Base-by-base conservation (phyloP, 257 asterid species). In the Solanum pennellii region DNA sequence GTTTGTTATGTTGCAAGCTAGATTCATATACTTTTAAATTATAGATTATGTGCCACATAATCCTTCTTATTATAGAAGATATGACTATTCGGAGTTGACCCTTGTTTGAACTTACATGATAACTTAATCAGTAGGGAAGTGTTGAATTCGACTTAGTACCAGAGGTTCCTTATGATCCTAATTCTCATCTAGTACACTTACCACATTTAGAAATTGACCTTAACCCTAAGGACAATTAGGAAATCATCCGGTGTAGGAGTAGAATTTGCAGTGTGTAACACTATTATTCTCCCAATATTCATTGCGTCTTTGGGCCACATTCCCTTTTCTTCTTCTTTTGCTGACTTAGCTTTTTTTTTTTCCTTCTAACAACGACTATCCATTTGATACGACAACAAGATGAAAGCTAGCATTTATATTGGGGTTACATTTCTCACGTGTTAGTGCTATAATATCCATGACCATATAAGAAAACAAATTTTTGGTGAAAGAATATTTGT, bases 381-480 rank as follows among this genome's bases (percentile, higher is more conserved):
- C 7, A 35, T 35, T 35, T 35, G 39, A 35, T 35, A 35, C 39
- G 39, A 35, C 39, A 35, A 6, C 39, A 37, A 37, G 39, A 37
- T 37, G 39, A 37, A 37, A 37, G 39, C 39, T 6, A 37, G 39
- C 7, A 37, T 69, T 15, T 14, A n/a, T 12, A 75, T n/a, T 75
- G 11, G 56, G 56, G 25, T 75, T 39, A n/a, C 7, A 68, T 27
- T 79, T 83, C 87, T 89, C 76, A 71, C 86, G 18, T 49, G 76
- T 66, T 45, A 88, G 84, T 88, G 87, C 66, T 86, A 83, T 71
- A 87, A 92, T 37, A 82, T 37, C 42, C 83, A 47, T 86, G 74
- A 80, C 86, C 83, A 56, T 88, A 86, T 91, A 87, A 47, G 90
- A 84, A 84, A 44, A 86, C 10, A 84, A 88, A 88, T 91, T 88